These are phyloP conservation scores for Paxillus ammoniavirescens DNA, from an alignment of 768 basidiomycete species.

Conservation along the genomic window DNA sequence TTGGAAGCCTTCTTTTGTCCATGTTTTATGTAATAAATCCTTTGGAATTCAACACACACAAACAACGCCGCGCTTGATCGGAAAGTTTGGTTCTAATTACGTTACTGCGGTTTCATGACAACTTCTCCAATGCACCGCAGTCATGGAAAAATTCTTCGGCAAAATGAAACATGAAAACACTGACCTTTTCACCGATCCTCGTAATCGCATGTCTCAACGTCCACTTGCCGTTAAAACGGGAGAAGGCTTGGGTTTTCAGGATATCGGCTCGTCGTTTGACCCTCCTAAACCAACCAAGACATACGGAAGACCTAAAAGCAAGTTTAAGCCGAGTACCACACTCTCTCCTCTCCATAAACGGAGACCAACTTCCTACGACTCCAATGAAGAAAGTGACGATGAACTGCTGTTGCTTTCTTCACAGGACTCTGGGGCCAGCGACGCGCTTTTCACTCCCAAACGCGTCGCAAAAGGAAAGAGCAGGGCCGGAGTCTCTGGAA, in stretches of 20 bases:
- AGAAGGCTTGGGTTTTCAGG: conserved; percentile 26
- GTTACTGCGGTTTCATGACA: background rate
- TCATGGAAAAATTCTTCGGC: conserved; percentile 23
- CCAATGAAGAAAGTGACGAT: conserved; percentile 26
- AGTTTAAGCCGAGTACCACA: conserved; percentile 1
- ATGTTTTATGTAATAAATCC: conserved; percentile 17
- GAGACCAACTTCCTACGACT: background rate
- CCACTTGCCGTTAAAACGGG: conserved; percentile 24
- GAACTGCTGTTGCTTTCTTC: conserved; percentile 29
- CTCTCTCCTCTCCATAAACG: background rate
- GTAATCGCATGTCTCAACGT: conserved; percentile 23
- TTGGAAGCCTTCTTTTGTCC: conserved; percentile 9
- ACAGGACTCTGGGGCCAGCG: conserved; percentile 13
- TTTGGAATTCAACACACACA: conserved; percentile 25
- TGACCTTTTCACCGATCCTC: conserved; percentile 12
- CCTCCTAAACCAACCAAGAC: conserved; percentile 2
- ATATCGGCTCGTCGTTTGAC: conserved; percentile 20
- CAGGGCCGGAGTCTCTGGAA: background rate
- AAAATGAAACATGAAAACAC: background rate
- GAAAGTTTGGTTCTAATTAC: background rate
- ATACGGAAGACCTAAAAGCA: conserved; percentile 8
- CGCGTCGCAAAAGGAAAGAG: conserved; percentile 12
- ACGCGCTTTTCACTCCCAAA: conserved; percentile 12
- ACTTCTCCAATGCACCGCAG: background rate
- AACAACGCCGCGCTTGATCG: conserved; percentile 26